phyloP scores from a whole-genome alignment of 2,329 filamentous ascomycete species.

The Scopulariopsis brevicaulis region DNA sequence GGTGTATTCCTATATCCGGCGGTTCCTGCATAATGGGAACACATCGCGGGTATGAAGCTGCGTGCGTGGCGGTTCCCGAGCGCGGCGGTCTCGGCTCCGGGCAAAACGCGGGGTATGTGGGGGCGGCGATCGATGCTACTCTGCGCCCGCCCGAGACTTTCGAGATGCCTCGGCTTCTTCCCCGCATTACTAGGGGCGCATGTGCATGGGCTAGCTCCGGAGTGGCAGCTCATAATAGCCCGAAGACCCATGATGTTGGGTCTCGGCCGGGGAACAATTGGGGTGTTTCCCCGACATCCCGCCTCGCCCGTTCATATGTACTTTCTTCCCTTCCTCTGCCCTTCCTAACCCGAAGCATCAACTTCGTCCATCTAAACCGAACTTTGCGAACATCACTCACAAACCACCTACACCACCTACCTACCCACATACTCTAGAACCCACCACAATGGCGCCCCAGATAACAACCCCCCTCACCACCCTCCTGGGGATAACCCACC shows the following conservation, averaged over 20 bases:
- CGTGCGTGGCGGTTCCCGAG: too few relatives aligned
- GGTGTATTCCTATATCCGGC: background rate
- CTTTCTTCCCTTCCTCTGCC: background rate
- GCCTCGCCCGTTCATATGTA: background rate
- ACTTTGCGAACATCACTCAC: too few relatives aligned
- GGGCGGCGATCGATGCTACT: background rate
- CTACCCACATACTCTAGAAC: background rate
- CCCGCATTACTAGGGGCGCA: slow-evolving; percentile 6
- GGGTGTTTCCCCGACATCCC: background rate
- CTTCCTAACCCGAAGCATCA: too few relatives aligned
- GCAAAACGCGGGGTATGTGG: background rate
- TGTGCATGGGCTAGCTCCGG: background rate
- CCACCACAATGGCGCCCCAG: slow-evolving; percentile 22
- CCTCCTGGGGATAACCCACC: slow-evolving; percentile 76
- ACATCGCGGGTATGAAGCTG: too few relatives aligned
- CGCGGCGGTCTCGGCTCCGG: too few relatives aligned
- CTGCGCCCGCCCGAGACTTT: background rate
- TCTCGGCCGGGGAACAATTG: background rate
- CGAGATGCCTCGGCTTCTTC: slow-evolving; percentile 15
- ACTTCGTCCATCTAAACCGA: too few relatives aligned
- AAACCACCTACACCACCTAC: too few relatives aligned
- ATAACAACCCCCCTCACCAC: slow-evolving; percentile 69
- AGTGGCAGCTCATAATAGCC: background rate
- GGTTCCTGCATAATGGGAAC: too few relatives aligned
- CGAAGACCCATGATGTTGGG: background rate